Evolutionary conservation across 2,329 filamentous ascomycete genomes (phyloP).

Genomic region (Ascochyta koolunga): DNA sequence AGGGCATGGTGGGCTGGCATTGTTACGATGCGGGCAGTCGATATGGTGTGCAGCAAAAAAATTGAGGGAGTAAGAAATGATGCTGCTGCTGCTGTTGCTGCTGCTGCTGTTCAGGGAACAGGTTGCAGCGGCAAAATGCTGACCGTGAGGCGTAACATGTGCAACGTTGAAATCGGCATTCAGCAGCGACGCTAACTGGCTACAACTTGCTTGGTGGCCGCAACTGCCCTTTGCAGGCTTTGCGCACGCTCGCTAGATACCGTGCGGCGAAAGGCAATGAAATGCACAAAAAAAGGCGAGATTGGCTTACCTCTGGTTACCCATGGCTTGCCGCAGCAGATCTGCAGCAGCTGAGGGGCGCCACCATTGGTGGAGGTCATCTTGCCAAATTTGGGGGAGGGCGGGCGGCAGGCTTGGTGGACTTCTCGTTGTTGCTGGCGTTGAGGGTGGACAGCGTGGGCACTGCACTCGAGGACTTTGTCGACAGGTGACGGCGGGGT

Average conservation of each 20-base stretch:
- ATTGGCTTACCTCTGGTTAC: constrained; percentile 59
- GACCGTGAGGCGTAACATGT: constrained; percentile 36
- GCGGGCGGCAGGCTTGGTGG: constrained; percentile 24
- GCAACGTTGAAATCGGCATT: constrained; percentile 36
- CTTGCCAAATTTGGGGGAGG: constrained; percentile 31
- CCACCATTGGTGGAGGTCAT: constrained; percentile 45
- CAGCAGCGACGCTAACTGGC: constrained; percentile 18
- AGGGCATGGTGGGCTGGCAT: constrained; percentile 44
- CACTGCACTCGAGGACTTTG: constrained; percentile 53
- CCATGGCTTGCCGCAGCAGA: constrained; percentile 63
- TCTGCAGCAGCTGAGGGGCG: constrained; percentile 61
- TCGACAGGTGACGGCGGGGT: constrained; percentile 38
- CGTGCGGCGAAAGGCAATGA: constrained; percentile 4
- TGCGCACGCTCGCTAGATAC: constrained; percentile 4
- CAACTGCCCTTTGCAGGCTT: constrained; percentile 5
- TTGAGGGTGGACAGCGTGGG: constrained; percentile 52
- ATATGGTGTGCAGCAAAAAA: constrained; percentile 12
- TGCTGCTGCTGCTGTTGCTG: constrained; percentile 12
- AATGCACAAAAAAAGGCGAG: constrained; percentile 5
- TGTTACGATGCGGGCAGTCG: constrained; percentile 16
- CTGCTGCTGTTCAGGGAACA: constrained; percentile 7
- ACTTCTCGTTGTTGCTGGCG: constrained; percentile 33
- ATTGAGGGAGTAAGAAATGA: constrained; percentile 6
- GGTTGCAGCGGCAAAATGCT: constrained; percentile 21
- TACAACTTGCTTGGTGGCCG: constrained; percentile 16